Base-by-base conservation (phyloP, 164 flowering plant species). In the Hamamelis virginiana region DNA sequence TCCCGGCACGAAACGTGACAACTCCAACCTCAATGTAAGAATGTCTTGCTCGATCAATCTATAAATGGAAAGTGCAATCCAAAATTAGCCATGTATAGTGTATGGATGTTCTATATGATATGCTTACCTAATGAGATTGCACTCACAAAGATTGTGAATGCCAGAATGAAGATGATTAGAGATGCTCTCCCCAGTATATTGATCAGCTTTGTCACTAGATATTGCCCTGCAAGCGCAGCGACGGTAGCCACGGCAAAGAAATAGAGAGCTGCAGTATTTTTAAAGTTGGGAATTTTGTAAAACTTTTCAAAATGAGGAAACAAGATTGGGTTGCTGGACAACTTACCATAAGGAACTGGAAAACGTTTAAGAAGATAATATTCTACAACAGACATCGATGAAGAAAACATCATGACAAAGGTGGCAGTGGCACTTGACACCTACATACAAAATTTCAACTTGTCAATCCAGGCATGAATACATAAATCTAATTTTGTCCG, bases 371-470 rank as follows among this genome's bases (percentile, higher is more conserved):
- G 69, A 59, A 76, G 79, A 59, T 76, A 72, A 44, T 76, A 76
- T 44, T 76, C 79, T 27, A 76, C 73, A 21, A 76, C 79, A 21
- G 76, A 72, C 79, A 76, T 72, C 57, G 79, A 76, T 22, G 79
- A 67, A 14, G 79, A 76, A 55, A 76, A 76, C 0, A 67, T 65
- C 79, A 76, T 76, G 38, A 68, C 73, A 53, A 76, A 71, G 10
- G 76, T 76, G 22, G 79, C 67, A 4, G 76, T 76, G 57, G 79
- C 79, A 69, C 76, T 76, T 46, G 79, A 63, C 12, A 76, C 79
- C 79, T 76, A 64, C 59, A 71, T 41, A 9, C 26, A 27, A 26
- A 12, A 58, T 33, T 33, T 33, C 41, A 33, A 33, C 41, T 6
- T 2, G 6, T 33, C 41, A 33, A 33, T 33, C 41, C 41, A 33